phyloP scores from a whole-genome alignment of 208 protist species.

The Acanthamoeba healyi region DNA sequence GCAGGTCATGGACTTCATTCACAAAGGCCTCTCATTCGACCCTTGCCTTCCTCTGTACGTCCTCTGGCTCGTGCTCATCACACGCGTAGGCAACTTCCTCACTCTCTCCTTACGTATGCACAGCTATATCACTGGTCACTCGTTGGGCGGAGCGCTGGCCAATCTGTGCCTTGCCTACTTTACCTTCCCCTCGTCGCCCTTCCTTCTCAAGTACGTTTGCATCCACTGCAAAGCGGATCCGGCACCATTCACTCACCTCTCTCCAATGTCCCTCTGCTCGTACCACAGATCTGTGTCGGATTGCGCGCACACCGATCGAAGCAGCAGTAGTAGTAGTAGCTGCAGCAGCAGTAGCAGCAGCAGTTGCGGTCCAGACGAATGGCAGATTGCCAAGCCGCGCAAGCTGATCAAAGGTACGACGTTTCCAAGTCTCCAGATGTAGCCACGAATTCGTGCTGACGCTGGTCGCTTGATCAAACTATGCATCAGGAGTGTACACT shows the following conservation, averaged over 20 bases:
- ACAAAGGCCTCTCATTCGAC: neutral
- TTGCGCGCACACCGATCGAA: too few species aligned
- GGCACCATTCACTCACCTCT: too few species aligned
- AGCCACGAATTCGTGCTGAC: too few species aligned
- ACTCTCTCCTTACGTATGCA: neutral
- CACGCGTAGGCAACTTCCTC: neutral
- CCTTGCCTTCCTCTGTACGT: constrained; percentile 38
- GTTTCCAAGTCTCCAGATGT: too few species aligned
- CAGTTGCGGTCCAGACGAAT: too few species aligned
- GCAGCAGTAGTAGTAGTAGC: too few species aligned
- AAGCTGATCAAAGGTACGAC: neutral
- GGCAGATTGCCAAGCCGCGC: too few species aligned
- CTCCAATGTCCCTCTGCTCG: too few species aligned
- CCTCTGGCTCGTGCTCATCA: neutral
- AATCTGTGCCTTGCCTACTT: constrained; percentile 52
- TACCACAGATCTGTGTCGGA: too few species aligned
- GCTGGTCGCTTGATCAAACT: too few species aligned
- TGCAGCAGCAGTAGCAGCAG: too few species aligned
- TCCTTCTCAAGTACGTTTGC: neutral
- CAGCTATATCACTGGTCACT: constrained; percentile 60
- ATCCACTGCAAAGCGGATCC: neutral
- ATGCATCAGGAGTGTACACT: constrained; percentile 49
- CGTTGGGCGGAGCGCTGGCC: constrained; percentile 70
- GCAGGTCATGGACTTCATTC: constrained; percentile 4
- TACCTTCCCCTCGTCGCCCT: neutral